These are phyloP conservation scores for Trichophyton benhamiae DNA, from an alignment of 2,329 filamentous ascomycete genomes.

Conservation along the genomic window DNA sequence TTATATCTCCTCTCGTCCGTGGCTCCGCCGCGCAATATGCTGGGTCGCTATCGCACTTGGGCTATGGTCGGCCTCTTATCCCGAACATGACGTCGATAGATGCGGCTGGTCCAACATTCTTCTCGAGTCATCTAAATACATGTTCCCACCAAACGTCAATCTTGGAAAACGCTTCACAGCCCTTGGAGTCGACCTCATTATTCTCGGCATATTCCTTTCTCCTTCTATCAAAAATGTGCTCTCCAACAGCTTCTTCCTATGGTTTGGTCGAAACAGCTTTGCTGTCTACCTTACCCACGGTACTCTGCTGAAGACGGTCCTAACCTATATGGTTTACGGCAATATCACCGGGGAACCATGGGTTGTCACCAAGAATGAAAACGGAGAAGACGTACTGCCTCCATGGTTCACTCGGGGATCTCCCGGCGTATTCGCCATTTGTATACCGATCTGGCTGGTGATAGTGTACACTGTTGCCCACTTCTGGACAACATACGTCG, in stretches of 20 bases:
- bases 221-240: constrained; percentile 38
- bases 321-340: constrained; percentile 43
- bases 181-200: constrained; percentile 38
- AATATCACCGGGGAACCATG: constrained; percentile 35
- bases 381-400: constrained; percentile 27
- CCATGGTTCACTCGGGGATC: constrained; percentile 32
- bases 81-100: constrained; percentile 41
- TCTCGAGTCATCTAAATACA: constrained; percentile 29
- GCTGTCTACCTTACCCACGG: constrained; percentile 45
- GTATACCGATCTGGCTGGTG: constrained; percentile 37
- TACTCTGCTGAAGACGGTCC: constrained; percentile 40
- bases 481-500: constrained; percentile 42
- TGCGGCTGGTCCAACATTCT: constrained; percentile 37
- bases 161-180: constrained; percentile 37
- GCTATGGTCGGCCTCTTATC: constrained; percentile 39
- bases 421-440: constrained; percentile 30
- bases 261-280: constrained; percentile 44
- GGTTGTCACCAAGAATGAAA: constrained; percentile 31
- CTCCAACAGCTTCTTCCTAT: constrained; percentile 40
- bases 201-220: constrained; percentile 41
- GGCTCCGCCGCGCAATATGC: constrained; percentile 28
- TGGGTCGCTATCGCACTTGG: constrained; percentile 29
- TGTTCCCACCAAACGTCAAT: constrained; percentile 37
- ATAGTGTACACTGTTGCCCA: constrained; percentile 38
- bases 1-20: constrained; percentile 33